Percentiles rank a stretch among this genome's conserved stretches.
Conservation (phyloP, 2,329 filamentous ascomycete genomes). For the Colletotrichum echinochloae region DNA sequence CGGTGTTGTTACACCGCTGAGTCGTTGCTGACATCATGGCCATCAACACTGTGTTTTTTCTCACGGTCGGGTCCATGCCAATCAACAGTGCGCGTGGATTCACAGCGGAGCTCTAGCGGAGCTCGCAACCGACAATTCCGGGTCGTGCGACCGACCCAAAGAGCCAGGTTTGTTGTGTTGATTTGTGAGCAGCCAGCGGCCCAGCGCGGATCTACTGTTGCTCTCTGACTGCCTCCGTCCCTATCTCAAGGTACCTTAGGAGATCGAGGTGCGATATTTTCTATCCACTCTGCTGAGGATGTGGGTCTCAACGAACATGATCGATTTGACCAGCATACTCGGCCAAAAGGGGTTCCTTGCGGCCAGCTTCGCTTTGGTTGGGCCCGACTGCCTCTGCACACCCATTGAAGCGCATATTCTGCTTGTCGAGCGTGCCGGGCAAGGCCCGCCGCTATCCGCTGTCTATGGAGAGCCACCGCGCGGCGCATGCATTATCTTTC, state of each 20-base stretch:
- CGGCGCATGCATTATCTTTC: constrained; percentile 32
- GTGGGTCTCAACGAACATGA: constrained; percentile 39
- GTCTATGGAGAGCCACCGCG: constrained; percentile 27
- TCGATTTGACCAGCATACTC: constrained; percentile 33
- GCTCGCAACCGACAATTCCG: constrained; percentile 37
- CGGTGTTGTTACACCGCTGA: constrained; percentile 7
- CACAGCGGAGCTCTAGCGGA: constrained; percentile 37
- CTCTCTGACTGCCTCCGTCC: constrained; percentile 22
- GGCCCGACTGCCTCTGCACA: constrained; percentile 34
- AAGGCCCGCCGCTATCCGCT: constrained; percentile 27
- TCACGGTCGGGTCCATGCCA: constrained; percentile 30
- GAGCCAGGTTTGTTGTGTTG: constrained; percentile 32
- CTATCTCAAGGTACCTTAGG: constrained; percentile 36
- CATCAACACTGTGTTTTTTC: constrained; percentile 15
- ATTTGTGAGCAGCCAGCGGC: constrained; percentile 31
- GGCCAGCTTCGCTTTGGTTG: constrained; percentile 40
- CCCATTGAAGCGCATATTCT: constrained; percentile 35
- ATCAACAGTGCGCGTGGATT: constrained; percentile 38
- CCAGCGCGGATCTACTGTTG: constrained; percentile 22
- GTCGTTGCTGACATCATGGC: constrained; percentile 33
- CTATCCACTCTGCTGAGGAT: constrained; percentile 35
- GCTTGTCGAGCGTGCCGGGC: constrained; percentile 30
- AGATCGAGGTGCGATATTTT: constrained; percentile 41
- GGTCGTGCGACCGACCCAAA: constrained; percentile 32
- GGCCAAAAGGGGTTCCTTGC: constrained; percentile 30